phyloP scores from a whole-genome alignment of 164 flowering plant species.

The Umbellularia californica region DNA sequence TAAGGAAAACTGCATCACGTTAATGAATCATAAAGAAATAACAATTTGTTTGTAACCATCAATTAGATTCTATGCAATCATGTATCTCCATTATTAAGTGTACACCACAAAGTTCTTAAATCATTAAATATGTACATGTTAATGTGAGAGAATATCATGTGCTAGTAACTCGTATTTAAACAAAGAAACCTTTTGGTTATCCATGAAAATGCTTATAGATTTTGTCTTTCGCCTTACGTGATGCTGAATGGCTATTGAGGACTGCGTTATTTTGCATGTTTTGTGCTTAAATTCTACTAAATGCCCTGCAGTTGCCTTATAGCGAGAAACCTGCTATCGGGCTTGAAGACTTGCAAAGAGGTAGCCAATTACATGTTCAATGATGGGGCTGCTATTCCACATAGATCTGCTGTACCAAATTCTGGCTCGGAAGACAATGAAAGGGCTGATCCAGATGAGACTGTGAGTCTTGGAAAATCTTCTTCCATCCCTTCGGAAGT shows the following conservation, averaged over 20 bases:
- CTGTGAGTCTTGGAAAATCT: conserved; percentile 28
- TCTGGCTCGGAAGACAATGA: conserved; percentile 49
- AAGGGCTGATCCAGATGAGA: conserved; percentile 23
- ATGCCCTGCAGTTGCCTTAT: conserved; percentile 78
- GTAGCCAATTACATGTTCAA: conserved; percentile 72
- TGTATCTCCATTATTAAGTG: too few relatives aligned
- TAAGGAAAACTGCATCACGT: too few relatives aligned
- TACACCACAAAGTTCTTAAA: too few relatives aligned
- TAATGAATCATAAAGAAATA: too few relatives aligned
- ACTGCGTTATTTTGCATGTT: background rate
- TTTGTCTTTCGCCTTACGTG: background rate
- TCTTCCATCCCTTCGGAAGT: background rate
- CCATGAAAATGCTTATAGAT: background rate
- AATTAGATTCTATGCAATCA: too few relatives aligned
- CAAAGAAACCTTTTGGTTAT: too few relatives aligned
- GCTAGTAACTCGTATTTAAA: too few relatives aligned
- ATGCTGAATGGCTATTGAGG: conserved; percentile 2
- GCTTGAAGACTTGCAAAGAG: conserved; percentile 91
- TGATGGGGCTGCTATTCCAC: conserved; percentile 33
- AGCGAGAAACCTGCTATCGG: conserved; percentile 83
- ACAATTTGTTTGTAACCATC: too few relatives aligned
- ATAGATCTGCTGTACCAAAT: conserved; percentile 30
- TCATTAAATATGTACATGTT: too few relatives aligned
- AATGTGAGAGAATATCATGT: too few relatives aligned
- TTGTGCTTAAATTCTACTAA: conserved; percentile 3